Percentiles rank a stretch among this genome's conserved stretches.
phyloP scores from a whole-genome alignment of 2,329 filamentous ascomycete species.

The Colletotrichum sp. region DNA sequence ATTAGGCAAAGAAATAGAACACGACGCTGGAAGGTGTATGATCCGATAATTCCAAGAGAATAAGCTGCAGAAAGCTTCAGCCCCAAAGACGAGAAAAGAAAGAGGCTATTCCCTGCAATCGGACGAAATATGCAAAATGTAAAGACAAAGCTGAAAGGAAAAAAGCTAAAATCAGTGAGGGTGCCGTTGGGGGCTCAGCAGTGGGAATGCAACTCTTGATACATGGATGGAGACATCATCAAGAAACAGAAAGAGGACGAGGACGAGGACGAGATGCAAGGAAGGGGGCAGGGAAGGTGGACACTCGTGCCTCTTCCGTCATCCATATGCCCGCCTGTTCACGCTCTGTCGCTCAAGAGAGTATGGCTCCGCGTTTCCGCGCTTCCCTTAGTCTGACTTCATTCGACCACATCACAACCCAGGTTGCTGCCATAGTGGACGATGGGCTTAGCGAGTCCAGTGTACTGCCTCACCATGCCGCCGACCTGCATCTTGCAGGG shows the following conservation, averaged over 20 bases:
- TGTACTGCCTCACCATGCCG: conserved; percentile 21
- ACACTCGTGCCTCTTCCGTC: conserved; percentile 2
- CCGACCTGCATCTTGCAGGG: conserved; percentile 11
- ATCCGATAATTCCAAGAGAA: background rate
- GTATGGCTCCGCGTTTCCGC: background rate
- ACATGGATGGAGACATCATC: conserved; percentile 4
- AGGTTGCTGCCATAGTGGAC: background rate
- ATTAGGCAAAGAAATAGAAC: background rate
- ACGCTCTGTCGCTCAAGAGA: background rate
- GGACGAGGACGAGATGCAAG: background rate
- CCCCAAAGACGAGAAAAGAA: conserved; percentile 10
- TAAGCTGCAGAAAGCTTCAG: conserved; percentile 2
- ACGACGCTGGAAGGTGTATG: background rate
- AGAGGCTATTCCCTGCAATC: conserved; percentile 9
- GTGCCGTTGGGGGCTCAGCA: conserved; percentile 6
- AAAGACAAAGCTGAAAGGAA: conserved; percentile 13
- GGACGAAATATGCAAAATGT: background rate
- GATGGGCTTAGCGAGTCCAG: background rate
- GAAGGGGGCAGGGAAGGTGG: background rate
- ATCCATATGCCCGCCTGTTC: background rate
- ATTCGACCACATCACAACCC: conserved; percentile 1
- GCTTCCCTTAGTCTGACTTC: conserved; percentile 5
- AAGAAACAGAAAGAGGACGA: background rate
- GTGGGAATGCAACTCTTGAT: conserved; percentile 14
- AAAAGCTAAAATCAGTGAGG: background rate